Evolutionary conservation across 1,139 yeast genomes (phyloP).

Genomic region (Candida sp.): DNA sequence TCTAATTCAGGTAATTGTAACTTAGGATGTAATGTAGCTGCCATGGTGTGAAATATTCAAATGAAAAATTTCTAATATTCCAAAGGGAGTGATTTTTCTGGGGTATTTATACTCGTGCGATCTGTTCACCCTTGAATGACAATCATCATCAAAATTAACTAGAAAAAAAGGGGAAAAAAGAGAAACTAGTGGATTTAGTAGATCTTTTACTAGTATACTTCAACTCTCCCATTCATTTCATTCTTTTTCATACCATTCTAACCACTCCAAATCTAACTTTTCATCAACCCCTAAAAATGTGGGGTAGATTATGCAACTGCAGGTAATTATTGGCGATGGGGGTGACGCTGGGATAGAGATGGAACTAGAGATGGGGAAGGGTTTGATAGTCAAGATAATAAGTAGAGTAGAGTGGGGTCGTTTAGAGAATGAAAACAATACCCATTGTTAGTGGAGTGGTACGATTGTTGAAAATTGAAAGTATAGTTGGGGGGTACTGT

Average conservation of each 20-base stretch:
- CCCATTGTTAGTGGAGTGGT: no score
- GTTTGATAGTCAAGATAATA: no score
- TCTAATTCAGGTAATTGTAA: conserved; percentile 32
- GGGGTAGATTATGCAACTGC: not conserved
- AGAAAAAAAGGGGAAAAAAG: no score
- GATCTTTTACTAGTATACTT: no score
- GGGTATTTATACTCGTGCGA: not conserved
- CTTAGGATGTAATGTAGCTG: not conserved
- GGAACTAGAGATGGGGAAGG: not conserved
- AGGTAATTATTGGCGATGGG: not conserved
- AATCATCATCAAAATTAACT: not conserved
- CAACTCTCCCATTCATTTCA: no score
- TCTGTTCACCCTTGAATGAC: not conserved
- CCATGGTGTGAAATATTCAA: not conserved
- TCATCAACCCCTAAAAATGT: not conserved
- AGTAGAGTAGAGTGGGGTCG: no score
- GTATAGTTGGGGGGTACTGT: no score
- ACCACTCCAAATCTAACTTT: no score
- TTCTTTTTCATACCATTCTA: no score
- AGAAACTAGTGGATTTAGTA: no score
- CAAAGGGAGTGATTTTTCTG: not conserved
- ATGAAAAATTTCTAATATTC: not conserved
- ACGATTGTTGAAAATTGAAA: no score
- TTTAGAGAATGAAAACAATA: no score
- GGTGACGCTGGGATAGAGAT: not conserved